Evolutionary conservation across 345 rosid genomes (phyloP), one percentile per base, ranked within the genome.

Genomic region (Rubroshorea leprosula): DNA sequence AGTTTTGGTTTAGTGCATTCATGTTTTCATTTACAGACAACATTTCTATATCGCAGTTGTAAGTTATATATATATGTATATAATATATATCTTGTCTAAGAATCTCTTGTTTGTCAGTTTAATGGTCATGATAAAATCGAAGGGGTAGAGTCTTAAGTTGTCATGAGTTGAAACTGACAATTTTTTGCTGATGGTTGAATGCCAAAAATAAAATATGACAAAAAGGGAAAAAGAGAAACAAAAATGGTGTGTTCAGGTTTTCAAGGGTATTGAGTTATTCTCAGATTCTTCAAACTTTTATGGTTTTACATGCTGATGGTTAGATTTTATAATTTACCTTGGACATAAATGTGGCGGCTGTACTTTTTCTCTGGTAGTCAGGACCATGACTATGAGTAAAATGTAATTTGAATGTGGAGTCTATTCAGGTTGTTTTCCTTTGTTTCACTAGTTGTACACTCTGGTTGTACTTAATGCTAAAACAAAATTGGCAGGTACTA

Each of bases 401-500:
- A 27, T 55, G 47, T 38, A 41, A 48, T 55, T 39, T 14, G 15
- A 39, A 39, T 39, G 15, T 39, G 48, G 27, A 41, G 47, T 39
- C 16, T 12, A 2, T 5, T 35, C 18, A 27, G 10, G 1, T 35
- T 35, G 22, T 22, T 12, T 39, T 38, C 47, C 4, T 31, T 51
- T 54, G 6, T 5, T 60, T 20, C 35, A 1, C 52, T 49, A 24
- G 21, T 17, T 2, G 18, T 25, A 2, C 8, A 23, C 8, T 46
- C 17, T 46, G 16, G 23, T 23, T 50, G 51, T 2, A n/a, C n/a
- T n/a, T n/a, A n/a, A 24, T 24, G 46, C 48, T 35, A 35, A 35
- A 35, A 46, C 39, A 61, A 19, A 60, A 22, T 21, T 48, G 51
- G 24, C 76, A 91, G 98, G 95, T 91, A 48, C 23, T 85, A 46